Evolutionary conservation across 768 basidiomycete genomes (phyloP).

Genomic region (Leucosporidium scottii): DNA sequence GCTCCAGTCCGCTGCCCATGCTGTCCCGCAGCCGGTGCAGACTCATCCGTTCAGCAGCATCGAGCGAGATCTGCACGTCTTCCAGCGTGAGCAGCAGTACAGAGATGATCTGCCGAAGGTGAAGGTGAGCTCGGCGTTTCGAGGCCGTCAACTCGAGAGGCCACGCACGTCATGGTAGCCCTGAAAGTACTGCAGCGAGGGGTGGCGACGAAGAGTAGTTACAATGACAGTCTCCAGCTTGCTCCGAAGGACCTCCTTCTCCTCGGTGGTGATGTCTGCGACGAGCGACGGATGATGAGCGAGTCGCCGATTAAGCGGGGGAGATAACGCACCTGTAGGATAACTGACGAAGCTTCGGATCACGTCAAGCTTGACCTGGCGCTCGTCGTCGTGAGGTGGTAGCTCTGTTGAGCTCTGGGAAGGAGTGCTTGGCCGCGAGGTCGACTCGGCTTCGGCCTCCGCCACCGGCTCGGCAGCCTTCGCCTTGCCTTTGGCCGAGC

Average conservation of each 20-base stretch:
- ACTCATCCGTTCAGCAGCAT: conserved; percentile 40
- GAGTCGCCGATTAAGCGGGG: neutral
- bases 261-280: conserved; percentile 33
- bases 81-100: conserved; percentile 38
- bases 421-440: neutral
- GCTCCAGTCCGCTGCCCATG: conserved; percentile 45
- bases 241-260: conserved; percentile 38
- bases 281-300: neutral
- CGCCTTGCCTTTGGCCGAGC: neutral
- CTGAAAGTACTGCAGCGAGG: conserved; percentile 45
- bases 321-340: conserved; percentile 37
- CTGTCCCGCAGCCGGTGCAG: conserved; percentile 45
- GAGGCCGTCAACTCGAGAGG: neutral
- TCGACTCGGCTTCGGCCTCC: neutral
- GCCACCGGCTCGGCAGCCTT: neutral
- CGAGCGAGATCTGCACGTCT: conserved; percentile 21
- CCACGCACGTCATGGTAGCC: conserved; percentile 35
- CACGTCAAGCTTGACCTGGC: conserved; percentile 45
- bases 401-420: conserved; percentile 6
- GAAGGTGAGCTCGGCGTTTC: neutral
- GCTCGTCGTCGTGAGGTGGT: conserved; percentile 40
- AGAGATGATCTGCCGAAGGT: conserved; percentile 44
- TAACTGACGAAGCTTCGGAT: conserved; percentile 45
- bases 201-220: conserved; percentile 40
- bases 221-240: conserved; percentile 44